Base-by-base conservation (phyloP, 805 yeast species). In the Candida arabinofermentans region DNA sequence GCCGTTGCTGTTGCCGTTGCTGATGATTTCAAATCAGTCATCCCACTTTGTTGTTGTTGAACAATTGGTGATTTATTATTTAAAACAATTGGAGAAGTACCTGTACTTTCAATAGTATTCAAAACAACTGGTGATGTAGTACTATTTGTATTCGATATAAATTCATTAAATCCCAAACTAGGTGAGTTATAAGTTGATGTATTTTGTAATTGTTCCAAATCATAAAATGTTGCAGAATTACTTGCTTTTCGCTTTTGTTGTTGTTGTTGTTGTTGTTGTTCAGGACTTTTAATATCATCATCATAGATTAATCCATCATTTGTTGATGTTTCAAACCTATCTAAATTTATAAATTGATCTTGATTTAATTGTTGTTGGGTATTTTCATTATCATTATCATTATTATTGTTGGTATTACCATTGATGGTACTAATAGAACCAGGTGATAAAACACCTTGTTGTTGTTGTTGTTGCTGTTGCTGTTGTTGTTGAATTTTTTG, bases 151-250 rank as follows among this genome's bases (percentile, higher is more conserved):
- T n/a, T 17, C 9, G 9, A 12, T 10, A n/a, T 9, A 17, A 13
- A 10, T 22, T 19, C 19, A 13, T 16, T 33, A n/a, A 26, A 8
- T 13, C 19, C 22, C 23, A 31, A 17, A 17, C 26, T 21, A 16
- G 50, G 46, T 16, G 50, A 38, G 10, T 27, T 34, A 6, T 38
- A 19, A 3, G 29, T 39, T 1, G 46, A 39, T 12, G 40, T 35
- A 17, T 27, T 37, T 8, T 18, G 27, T 7, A 36, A 39, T 33
- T 39, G 42, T 18, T 38, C 43, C 18, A 45, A 35, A 37, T 45
- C 49, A 14, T 45, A 45, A 23, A 45, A 45, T 24, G 43, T 22
- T 3, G 46, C 23, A 24, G n/a, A n/a, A n/a, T n/a, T n/a, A n/a
- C n/a, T n/a, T n/a, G n/a, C n/a, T n/a, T n/a, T n/a, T n/a, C n/a